Conservation (phyloP, 768 basidiomycete species). For the Solioccasus polychromus region DNA sequence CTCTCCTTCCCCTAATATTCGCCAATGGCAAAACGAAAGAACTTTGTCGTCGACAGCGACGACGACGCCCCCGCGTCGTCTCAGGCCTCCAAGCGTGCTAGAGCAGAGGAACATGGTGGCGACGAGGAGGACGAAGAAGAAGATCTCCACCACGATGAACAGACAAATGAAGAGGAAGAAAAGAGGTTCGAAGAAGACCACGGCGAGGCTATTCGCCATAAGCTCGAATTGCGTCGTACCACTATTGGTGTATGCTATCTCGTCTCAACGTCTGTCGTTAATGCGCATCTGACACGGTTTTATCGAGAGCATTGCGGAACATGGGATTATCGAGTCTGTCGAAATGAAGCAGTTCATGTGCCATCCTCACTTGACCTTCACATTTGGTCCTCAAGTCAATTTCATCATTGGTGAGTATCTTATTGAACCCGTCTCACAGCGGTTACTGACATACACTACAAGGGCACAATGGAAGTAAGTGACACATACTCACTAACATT, state of each 20-base stretch:
- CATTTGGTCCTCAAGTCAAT: constrained; percentile 92
- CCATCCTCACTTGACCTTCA: constrained; percentile 78
- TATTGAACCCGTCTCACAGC: background rate
- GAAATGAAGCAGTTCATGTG: constrained; percentile 97
- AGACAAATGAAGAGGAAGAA: constrained; percentile 53
- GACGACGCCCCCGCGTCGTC: constrained; percentile 32
- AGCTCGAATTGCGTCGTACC: constrained; percentile 44
- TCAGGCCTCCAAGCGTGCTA: constrained; percentile 43
- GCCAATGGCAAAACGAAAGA: constrained; percentile 58
- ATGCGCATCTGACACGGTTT: background rate
- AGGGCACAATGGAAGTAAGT: constrained; percentile 94
- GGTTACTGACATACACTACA: constrained; percentile 3
- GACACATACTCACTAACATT: background rate
- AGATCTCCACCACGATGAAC: constrained; percentile 35
- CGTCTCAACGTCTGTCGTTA: constrained; percentile 43
- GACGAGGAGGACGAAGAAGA: constrained; percentile 32
- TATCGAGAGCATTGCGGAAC: constrained; percentile 70
- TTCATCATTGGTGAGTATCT: constrained; percentile 80
- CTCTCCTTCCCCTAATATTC: constrained; percentile 1
- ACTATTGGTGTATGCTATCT: constrained; percentile 39
- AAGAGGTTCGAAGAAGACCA: constrained; percentile 63
- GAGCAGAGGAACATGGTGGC: constrained; percentile 33
- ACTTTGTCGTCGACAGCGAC: constrained; percentile 42
- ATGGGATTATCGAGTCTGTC: constrained; percentile 83
- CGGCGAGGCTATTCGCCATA: constrained; percentile 52